Evolutionary conservation across 2,329 filamentous ascomycete species (phyloP).

Genomic region (Fusarium torulosum): DNA sequence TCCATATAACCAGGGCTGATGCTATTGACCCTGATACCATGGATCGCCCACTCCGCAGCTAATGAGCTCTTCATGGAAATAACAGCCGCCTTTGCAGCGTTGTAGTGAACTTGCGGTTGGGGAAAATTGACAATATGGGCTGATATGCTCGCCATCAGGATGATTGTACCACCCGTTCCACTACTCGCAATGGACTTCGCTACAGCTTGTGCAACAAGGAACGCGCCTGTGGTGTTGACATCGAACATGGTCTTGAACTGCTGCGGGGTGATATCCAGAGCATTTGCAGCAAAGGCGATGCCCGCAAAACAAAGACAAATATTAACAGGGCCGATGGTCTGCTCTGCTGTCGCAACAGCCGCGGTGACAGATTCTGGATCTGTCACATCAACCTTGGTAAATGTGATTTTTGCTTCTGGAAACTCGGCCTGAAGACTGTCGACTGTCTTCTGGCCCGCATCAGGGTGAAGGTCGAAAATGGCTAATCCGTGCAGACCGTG

Average conservation of each 20-base stretch:
- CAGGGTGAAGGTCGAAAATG: conserved; percentile 17
- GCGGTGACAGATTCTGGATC: not conserved
- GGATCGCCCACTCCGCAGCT: conserved; percentile 19
- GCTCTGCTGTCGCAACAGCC: not conserved
- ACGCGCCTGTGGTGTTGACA: conserved; percentile 78
- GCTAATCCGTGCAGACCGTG: conserved; percentile 13
- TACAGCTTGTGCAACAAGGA: conserved; percentile 75
- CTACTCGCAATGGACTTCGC: conserved; percentile 52
- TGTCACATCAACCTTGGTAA: conserved; percentile 20
- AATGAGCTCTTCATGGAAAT: conserved; percentile 19
- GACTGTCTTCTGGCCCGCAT: not conserved
- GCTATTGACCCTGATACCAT: conserved; percentile 20
- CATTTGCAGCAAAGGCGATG: conserved; percentile 58
- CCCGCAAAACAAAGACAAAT: conserved; percentile 27
- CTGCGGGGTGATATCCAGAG: conserved; percentile 68
- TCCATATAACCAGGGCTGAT: conserved; percentile 30
- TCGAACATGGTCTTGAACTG: conserved; percentile 76
- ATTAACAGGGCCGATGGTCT: not conserved
- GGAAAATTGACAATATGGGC: conserved; percentile 78
- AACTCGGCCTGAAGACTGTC: conserved; percentile 1
- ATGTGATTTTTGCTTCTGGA: conserved; percentile 3
- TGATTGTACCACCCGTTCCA: conserved; percentile 70
- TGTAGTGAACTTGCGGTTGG: conserved; percentile 79
- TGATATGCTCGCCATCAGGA: conserved; percentile 76
- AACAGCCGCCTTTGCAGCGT: conserved; percentile 58